Evolutionary conservation across 495 filamentous ascomycete genomes (phyloP).

Genomic region (Aspergillus steynii): DNA sequence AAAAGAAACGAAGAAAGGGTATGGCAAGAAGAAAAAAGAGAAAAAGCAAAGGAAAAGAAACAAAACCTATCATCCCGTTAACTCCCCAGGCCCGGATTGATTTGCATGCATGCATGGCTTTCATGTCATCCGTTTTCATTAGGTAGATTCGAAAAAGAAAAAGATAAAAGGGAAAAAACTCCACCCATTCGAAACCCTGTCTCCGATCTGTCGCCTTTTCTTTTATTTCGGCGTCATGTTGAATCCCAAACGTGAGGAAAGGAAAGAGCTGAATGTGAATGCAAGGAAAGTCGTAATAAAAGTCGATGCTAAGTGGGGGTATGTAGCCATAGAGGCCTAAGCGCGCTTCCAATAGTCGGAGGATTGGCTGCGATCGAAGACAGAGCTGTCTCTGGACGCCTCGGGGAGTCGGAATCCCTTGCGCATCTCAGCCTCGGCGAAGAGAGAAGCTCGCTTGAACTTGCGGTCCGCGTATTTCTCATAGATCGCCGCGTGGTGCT

Average conservation of each 20-base stretch:
- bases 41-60: slow-evolving; percentile 11
- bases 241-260: slow-evolving; percentile 21
- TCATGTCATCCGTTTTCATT: slow-evolving; percentile 17
- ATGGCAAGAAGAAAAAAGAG: slow-evolving; percentile 22
- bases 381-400: slow-evolving; percentile 20
- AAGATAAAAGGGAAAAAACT: slow-evolving; percentile 18
- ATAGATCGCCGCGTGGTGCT: slow-evolving; percentile 82
- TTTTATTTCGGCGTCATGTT: background rate
- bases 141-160: slow-evolving; percentile 6
- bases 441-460: slow-evolving; percentile 79
- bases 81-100: slow-evolving; percentile 9
- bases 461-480: slow-evolving; percentile 87
- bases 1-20: slow-evolving; percentile 19
- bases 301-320: background rate
- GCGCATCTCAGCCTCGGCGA: slow-evolving; percentile 70
- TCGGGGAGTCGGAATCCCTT: slow-evolving; percentile 50
- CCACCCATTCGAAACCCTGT: slow-evolving; percentile 15
- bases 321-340: slow-evolving; percentile 7
- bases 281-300: slow-evolving; percentile 10
- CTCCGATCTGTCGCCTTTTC: background rate
- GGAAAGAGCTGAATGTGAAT: slow-evolving; percentile 15
- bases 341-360: slow-evolving; percentile 20
- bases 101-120: slow-evolving; percentile 8
- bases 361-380: slow-evolving; percentile 16
- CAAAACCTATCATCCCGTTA: slow-evolving; percentile 6